Evolutionary conservation across 2,329 filamentous ascomycete species (phyloP).

Genomic region (Purpureocillium lavendulum): DNA sequence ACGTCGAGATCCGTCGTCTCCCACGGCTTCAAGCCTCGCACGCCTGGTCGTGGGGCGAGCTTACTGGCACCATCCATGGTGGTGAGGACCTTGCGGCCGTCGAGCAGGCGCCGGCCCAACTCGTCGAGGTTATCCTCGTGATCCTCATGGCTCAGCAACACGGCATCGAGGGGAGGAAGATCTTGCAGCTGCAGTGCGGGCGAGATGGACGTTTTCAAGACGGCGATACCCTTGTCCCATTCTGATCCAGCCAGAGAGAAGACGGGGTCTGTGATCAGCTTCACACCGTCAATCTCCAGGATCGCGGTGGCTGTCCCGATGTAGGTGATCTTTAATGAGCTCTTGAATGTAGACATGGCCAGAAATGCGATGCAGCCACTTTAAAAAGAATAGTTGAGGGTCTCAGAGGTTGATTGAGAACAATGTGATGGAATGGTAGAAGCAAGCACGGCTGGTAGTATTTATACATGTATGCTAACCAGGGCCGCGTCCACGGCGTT

Average conservation of each 20-base stretch:
- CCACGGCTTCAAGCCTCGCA: constrained; percentile 30
- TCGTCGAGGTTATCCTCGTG: constrained; percentile 41
- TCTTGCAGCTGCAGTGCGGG: constrained; percentile 27
- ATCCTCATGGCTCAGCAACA: constrained; percentile 42
- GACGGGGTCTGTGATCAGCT: constrained; percentile 36
- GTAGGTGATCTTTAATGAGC: constrained; percentile 28
- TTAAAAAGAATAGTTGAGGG: too few relatives aligned
- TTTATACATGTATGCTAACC: too few relatives aligned
- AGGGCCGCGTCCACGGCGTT: too few relatives aligned
- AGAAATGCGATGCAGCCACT: too few relatives aligned
- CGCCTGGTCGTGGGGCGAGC: constrained; percentile 31
- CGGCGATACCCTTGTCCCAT: constrained; percentile 17
- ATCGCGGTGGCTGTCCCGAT: constrained; percentile 42
- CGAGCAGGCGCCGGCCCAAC: constrained; percentile 32
- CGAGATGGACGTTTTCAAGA: constrained; percentile 20
- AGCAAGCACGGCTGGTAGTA: too few relatives aligned
- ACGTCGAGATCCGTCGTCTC: constrained; percentile 19
- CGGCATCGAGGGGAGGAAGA: constrained; percentile 36
- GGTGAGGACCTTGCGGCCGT: constrained; percentile 36
- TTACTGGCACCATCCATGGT: constrained; percentile 35
- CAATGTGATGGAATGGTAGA: too few relatives aligned
- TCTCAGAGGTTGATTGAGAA: too few relatives aligned
- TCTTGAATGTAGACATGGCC: constrained; percentile 8
- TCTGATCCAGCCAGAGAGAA: constrained; percentile 30
- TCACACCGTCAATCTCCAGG: constrained; percentile 30